These are phyloP conservation scores for Metarhizium album DNA, from an alignment of 2,329 filamentous ascomycete genomes.

Conservation along the genomic window DNA sequence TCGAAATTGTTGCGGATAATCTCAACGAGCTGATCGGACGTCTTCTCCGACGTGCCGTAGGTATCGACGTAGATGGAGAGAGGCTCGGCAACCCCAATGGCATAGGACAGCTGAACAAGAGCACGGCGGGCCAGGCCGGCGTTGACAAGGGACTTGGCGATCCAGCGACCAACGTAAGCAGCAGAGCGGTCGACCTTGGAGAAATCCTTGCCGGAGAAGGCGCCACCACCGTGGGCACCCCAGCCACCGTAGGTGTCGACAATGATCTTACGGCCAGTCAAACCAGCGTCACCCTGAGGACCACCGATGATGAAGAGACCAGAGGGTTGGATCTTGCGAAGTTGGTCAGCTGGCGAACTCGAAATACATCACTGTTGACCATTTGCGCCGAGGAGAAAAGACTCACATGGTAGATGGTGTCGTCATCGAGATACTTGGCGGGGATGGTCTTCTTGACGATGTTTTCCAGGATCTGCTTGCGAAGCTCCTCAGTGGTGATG, in stretches of 20 bases:
- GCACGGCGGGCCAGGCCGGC: slow-evolving; percentile 83
- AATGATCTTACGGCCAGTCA: slow-evolving; percentile 98
- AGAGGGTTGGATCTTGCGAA: slow-evolving; percentile 84
- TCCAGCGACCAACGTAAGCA: slow-evolving; percentile 95
- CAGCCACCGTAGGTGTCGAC: slow-evolving; percentile 99
- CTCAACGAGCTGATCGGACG: slow-evolving; percentile 83
- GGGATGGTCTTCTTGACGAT: slow-evolving; percentile 95
- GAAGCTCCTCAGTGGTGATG: slow-evolving; percentile 83
- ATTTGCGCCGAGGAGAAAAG: background rate
- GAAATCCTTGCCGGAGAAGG: slow-evolving; percentile 99
- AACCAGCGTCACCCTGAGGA: slow-evolving; percentile 95
- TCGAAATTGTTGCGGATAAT: slow-evolving; percentile 97
- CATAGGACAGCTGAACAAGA: slow-evolving; percentile 97
- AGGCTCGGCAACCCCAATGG: slow-evolving; percentile 96
- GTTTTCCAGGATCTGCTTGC: slow-evolving; percentile 93
- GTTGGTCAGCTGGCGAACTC: slow-evolving; percentile 53
- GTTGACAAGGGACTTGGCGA: slow-evolving; percentile 93
- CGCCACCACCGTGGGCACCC: slow-evolving; percentile 99
- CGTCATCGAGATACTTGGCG: slow-evolving; percentile 79
- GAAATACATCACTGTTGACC: background rate
- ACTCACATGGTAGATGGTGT: slow-evolving; percentile 88
- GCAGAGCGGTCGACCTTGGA: slow-evolving; percentile 99
- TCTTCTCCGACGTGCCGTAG: slow-evolving; percentile 87
- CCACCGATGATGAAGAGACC: slow-evolving; percentile 98
- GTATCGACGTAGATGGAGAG: slow-evolving; percentile 96